Evolutionary conservation across 2,329 filamentous ascomycete species (phyloP), one percentile per base, ranked within the genome.

Genomic region (Sporothrix dimorphospora): DNA sequence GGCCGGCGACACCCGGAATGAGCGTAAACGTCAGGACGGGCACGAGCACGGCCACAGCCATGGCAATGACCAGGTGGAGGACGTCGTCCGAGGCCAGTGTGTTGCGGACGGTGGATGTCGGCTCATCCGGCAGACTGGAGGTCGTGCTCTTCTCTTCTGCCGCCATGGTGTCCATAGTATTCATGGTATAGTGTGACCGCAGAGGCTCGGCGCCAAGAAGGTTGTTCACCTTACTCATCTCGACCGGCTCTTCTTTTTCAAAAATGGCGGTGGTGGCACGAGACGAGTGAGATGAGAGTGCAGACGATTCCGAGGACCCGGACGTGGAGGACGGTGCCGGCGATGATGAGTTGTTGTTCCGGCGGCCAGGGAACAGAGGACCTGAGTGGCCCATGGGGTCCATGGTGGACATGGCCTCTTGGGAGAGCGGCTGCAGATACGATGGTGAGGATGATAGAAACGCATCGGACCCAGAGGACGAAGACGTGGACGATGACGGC

Each of bases 11-110:
- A 6, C 85, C 84, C 0, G 85, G 83, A 24, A 91, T 86, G 27
- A 89, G 82, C 5, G 84, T 79, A 76, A 91, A 91, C 0, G 87
- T 84, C 9, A 91, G 76, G 1, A 90, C 81, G 0, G 90, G 89
- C 0, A 89, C 79, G 6, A 91, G 79, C 1, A 91, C 81, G 0
- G 85, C 84, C 0, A 83, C 80, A 0, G 85, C 85, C 11, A 86
- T 79, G 0, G 85, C 83, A 24, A 83, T 76, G 8, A 86, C 84
- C 4, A 84, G 72, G 2, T 74, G 77, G 4, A 75, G 75, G 7
- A 77, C 72, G 45, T 73, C 71, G 40, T 69, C 72, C 3, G 63
- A 68, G 7, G 69, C 42, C 5, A 49, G 38, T 1, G 68, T 45
- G 38, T 38, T 3, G 21, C 59, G 59, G 59, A n/a, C n/a, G 21